Base-by-base conservation (phyloP, 257 asterid genomes). In the Mentha longifolia region DNA sequence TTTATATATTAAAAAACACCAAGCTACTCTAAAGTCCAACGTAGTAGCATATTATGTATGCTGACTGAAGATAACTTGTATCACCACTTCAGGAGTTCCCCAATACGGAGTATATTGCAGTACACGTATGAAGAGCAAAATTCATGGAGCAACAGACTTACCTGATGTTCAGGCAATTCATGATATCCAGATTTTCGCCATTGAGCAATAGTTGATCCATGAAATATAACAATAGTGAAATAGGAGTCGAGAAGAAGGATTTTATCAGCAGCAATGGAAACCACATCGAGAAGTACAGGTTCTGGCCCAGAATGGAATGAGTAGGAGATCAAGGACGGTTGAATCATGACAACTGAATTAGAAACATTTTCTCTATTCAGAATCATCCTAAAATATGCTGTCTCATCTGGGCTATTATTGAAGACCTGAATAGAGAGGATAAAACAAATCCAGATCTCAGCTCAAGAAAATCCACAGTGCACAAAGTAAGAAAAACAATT, bases 331-430 rank as follows among this genome's bases (percentile, higher is more conserved):
- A 95, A 87, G 39, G 99, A 95, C 33, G 99, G 99, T 78, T 95
- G 99, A 82, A 92, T 95, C 99, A 95, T 95, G 72, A 92, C 99
- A 68, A 95, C 96, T 59, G 98, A 92, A 86, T 95, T 88, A 70
- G 93, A 84, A 69, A 89, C 96, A 80, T 86, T 89, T 84, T 92
- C 99, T 85, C 93, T 81, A 79, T 92, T 88, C 76, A 95, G 71
- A 74, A 95, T 87, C 97, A 95, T 92, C 77, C 98, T 83, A 77
- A 89, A 95, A 85, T 85, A 83, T 65, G 99, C 98, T 30, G 99
- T 95, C 87, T 95, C 99, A 65, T 92, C 99, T 13, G 99, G 99
- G 80, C 99, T 95, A 84, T 92, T 95, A 77, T 92, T 92, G 76
- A 95, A 95, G 71, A 92, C 98, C 99, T 89, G 90, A 66, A 74